Evolutionary conservation across 257 asterid genomes (phyloP), one percentile per base, ranked within the genome.

Genomic region (Penstemon newberryi): DNA sequence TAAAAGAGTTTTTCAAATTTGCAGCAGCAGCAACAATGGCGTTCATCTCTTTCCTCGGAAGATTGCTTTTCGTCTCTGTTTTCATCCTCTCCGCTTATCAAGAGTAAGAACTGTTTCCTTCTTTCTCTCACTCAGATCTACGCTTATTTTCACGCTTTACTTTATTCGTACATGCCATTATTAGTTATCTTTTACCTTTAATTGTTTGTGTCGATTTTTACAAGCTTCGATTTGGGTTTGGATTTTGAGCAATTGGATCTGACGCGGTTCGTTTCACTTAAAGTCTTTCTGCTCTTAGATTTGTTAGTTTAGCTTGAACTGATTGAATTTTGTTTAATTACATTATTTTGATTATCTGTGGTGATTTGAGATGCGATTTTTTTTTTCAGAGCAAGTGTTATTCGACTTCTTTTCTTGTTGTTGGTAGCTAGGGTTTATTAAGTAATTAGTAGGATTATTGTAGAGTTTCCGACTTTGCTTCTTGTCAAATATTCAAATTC

Each of bases 1-100:
- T 2, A 66, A 72, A 73, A 63, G 49, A 61, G 60, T 41, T 46
- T 15, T 53, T 66, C 5, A 7, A 51, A 45, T 41, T 56, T 9
- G 33, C 33, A 62, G 46, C 40, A 62, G 43, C 57, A 18, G 41
- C 76, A 19, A 56, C 79, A 78, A 91, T 91, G 98, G 90, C 92
- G 70, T 75, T 88, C 80, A 2, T 80, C 4, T 85, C 97, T 7
- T 84, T 90, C 82, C 65, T 90, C 63, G 98, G 98, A 4, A 80
- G 98, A 65, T 66, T 90, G 70, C 87, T 93, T 63, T 93, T 93
- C 73, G 97, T 90, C 82, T 85, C 98, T 5, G 90, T 86, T 73
- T 93, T 93, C 85, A 73, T 93, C 58, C 92, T 93, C 78, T 86
- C 96, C 58, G 97, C 95, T 59, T 84, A 82, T 76, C 97, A 88